Percentiles rank a stretch among this genome's conserved stretches.
phyloP scores from a whole-genome alignment of 2,329 filamentous ascomycete genomes.

The Beauveria rudraprayagi region DNA sequence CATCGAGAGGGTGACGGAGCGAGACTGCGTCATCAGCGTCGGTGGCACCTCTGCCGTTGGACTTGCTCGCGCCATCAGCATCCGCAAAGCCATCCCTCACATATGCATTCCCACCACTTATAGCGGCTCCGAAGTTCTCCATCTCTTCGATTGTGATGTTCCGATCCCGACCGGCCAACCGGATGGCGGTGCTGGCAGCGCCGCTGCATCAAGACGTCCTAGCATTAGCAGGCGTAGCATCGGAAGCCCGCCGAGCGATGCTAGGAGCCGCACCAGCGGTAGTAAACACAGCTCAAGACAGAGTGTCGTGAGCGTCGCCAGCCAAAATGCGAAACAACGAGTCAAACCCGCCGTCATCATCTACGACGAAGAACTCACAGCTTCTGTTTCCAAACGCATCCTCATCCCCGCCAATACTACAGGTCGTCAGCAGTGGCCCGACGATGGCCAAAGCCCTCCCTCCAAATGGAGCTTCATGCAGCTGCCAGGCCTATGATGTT shows the following conservation, averaged over 20 bases:
- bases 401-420: constrained; percentile 19
- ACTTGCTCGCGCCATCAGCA: constrained; percentile 46
- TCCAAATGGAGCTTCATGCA: constrained; percentile 27
- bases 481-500: constrained; percentile 25
- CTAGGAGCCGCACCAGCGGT: constrained; percentile 9
- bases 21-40: constrained; percentile 52
- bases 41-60: constrained; percentile 56
- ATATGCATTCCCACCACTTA: constrained; percentile 54
- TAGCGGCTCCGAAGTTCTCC: constrained; percentile 53
- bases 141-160: constrained; percentile 19
- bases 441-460: constrained; percentile 16
- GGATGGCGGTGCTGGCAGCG: constrained; percentile 7
- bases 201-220: neutral
- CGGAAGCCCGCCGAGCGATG: constrained; percentile 4
- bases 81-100: constrained; percentile 45
- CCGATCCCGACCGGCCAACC: constrained; percentile 7
- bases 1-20: constrained; percentile 24
- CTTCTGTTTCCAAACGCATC: constrained; percentile 19
- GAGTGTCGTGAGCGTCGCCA: constrained; percentile 5
- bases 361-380: constrained; percentile 30
- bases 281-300: constrained; percentile 11
- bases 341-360: constrained; percentile 26
- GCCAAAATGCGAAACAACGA: constrained; percentile 16
- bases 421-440: constrained; percentile 7
- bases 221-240: constrained; percentile 8